Base-by-base conservation (phyloP, 2,329 filamentous ascomycete genomes). In the Pestalotiopsis sp. region DNA sequence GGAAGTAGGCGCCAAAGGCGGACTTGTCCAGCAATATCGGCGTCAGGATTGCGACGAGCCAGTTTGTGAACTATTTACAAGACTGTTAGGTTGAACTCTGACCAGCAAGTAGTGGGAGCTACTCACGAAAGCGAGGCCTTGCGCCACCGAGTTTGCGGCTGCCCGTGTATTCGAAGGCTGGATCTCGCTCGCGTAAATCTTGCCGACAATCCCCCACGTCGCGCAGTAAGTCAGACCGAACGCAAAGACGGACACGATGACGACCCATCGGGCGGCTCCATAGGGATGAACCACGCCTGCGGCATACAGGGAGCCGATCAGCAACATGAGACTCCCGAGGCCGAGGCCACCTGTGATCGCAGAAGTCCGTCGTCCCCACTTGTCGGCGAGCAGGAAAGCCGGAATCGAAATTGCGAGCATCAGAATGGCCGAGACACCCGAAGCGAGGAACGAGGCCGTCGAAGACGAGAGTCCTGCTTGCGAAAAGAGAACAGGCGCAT, bases 341-440 rank as follows among this genome's bases (percentile, higher is more conserved):
- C 78, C 77, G 3, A 87, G 67, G 1, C 88, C 89, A 66, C 84
- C 88, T 2, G 79, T 79, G 40, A 90, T 82, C 38, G 84, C 83
- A 13, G 83, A 85, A 3, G 83, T 85, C 3, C 85, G 82, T 6
- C 88, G 81, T 3, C 86, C 86, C 83, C 87, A 89, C 68, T 81
- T 81, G 70, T 91, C 88, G 1, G 86, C 84, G 14, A 85, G 81
- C 24, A 89, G 76, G 68, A 86, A 81, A 0, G 84, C 87, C 0
- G 87, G 86, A 35, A 90, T 82, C 0, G 87, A 87, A 61, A 85
- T 79, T n/a, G 81, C 79, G 22, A 90, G 80, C 75, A 90, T 89
- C 1, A 89, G 76, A 1, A 90, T 81, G 0, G 84, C 87, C 0
- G 88, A 89, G 9, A 91, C 80, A 0, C 88, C 88, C 0, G 88